phyloP scores from a whole-genome alignment of 768 basidiomycete species.

The Pisolithus tinctorius region DNA sequence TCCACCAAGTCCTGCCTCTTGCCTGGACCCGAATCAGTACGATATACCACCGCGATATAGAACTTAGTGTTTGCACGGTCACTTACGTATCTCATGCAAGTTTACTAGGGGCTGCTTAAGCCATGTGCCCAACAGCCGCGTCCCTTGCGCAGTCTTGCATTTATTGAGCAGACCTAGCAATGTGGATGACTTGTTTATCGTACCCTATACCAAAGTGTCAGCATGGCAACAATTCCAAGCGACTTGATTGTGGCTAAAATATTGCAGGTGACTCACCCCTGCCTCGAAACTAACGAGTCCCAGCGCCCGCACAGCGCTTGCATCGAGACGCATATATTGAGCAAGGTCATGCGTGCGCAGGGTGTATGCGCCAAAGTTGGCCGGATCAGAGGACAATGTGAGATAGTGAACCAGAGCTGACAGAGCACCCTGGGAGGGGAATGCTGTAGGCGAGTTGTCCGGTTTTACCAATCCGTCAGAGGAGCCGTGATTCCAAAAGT shows the following conservation, averaged over 20 bases:
- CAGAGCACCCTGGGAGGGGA: slow-evolving; percentile 69
- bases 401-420: slow-evolving; percentile 82
- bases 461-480: neutral
- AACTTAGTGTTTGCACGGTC: neutral
- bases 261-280: slow-evolving; percentile 11
- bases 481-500: neutral
- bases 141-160: slow-evolving; percentile 94
- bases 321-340: slow-evolving; percentile 94
- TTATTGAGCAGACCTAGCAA: slow-evolving; percentile 87
- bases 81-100: slow-evolving; percentile 84
- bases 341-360: slow-evolving; percentile 85
- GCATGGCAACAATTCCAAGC: neutral
- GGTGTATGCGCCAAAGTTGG: slow-evolving; percentile 74
- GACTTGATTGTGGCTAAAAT: neutral
- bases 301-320: slow-evolving; percentile 86
- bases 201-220: slow-evolving; percentile 33
- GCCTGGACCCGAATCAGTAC: slow-evolving; percentile 34
- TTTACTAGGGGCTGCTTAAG: slow-evolving; percentile 94
- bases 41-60: neutral
- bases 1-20: slow-evolving; percentile 87
- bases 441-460: slow-evolving; percentile 68
- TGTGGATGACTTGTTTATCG: slow-evolving; percentile 74
- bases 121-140: slow-evolving; percentile 83
- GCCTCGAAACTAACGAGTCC: slow-evolving; percentile 73
- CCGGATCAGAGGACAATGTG: slow-evolving; percentile 65